Percentiles rank a stretch among this genome's conserved stretches.
phyloP scores from a whole-genome alignment of 1,284 basidiomycete species.

The Fomitopsis betulina region DNA sequence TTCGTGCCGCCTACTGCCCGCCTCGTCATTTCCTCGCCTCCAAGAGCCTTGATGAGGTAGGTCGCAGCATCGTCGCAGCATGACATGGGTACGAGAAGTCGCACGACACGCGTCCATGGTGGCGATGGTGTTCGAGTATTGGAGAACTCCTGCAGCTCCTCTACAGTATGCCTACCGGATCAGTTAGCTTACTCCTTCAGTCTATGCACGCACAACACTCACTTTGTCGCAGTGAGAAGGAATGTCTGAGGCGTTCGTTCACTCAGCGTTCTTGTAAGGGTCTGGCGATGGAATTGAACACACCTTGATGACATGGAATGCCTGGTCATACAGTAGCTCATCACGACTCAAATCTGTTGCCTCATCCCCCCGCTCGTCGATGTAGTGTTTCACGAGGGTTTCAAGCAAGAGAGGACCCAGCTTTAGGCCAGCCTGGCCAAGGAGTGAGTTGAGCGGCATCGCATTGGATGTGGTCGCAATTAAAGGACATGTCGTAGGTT shows the following conservation, averaged over 20 bases:
- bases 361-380: constrained; percentile 40
- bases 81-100: constrained; percentile 69
- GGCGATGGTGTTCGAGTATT: constrained; percentile 86
- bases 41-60: constrained; percentile 76
- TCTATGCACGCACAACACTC: constrained; percentile 1
- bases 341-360: constrained; percentile 57
- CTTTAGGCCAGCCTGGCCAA: constrained; percentile 56
- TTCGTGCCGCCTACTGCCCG: constrained; percentile 84
- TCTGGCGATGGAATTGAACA: background rate
- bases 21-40: constrained; percentile 74
- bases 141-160: constrained; percentile 82
- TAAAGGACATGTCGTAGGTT: no score
- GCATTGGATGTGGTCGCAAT: no score
- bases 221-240: constrained; percentile 42
- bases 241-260: constrained; percentile 33
- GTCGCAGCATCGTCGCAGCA: constrained; percentile 79
- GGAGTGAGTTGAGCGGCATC: constrained; percentile 41
- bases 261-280: background rate
- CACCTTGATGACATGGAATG: constrained; percentile 79
- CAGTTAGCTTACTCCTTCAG: background rate
- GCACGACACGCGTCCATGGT: constrained; percentile 82
- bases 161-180: constrained; percentile 61
- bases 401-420: constrained; percentile 75
- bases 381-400: constrained; percentile 80
- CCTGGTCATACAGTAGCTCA: constrained; percentile 81